These are phyloP conservation scores for Solanum hybrid DNA, from an alignment of 305 asterid species.

Conservation along the genomic window DNA sequence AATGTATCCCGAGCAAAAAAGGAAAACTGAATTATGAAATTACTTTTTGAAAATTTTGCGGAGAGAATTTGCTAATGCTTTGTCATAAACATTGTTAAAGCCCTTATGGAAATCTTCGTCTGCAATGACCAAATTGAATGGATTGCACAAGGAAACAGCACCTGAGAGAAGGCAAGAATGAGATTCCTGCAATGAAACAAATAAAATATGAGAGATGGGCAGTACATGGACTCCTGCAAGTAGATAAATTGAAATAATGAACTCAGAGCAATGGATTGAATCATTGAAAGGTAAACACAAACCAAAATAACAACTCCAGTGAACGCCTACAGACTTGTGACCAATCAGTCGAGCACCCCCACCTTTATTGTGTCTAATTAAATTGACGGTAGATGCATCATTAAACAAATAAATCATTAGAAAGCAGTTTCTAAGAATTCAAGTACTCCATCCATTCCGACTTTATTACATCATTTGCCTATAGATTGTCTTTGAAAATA, in stretches of 20 bases:
- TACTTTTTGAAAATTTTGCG: slow-evolving; percentile 74
- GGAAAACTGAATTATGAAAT: not conserved
- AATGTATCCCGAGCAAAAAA: not conserved
- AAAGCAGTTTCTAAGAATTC: not conserved
- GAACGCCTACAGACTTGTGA: not conserved
- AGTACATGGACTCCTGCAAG: not conserved
- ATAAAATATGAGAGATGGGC: not conserved
- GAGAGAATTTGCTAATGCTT: slow-evolving; percentile 73
- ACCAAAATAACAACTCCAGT: not conserved
- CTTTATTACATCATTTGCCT: not conserved
- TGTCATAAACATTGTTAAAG: slow-evolving; percentile 81
- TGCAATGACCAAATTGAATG: slow-evolving; percentile 82
- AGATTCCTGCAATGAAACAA: slow-evolving; percentile 54
- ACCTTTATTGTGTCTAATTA: not conserved
- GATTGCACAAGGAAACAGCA: slow-evolving; percentile 90
- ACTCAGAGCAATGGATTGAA: not conserved
- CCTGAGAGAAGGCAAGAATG: slow-evolving; percentile 80
- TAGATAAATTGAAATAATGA: not conserved
- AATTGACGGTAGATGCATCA: not conserved
- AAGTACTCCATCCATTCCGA: not conserved
- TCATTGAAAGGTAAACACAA: not conserved
- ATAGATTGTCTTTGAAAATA: not conserved
- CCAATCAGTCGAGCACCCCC: not conserved
- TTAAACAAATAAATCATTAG: not conserved
- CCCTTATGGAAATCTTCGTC: slow-evolving; percentile 96